Percentiles rank a stretch among this genome's conserved stretches.
Evolutionary conservation across 345 rosid genomes (phyloP).

Genomic region (Heritiera littoralis): DNA sequence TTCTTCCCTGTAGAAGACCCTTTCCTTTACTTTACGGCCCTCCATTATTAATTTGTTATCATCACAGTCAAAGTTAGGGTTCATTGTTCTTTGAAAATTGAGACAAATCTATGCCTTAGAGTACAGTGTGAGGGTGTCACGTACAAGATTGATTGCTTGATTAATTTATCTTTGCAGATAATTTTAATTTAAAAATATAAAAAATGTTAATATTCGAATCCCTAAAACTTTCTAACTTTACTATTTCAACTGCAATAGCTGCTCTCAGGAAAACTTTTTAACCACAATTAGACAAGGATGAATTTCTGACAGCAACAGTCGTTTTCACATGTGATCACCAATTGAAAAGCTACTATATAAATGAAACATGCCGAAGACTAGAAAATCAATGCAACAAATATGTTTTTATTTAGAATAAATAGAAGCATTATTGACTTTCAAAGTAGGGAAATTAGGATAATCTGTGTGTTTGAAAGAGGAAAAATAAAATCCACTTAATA

Average conservation of each 20-base stretch:
- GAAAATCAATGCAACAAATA: no score
- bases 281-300: not conserved
- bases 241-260: no score
- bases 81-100: not conserved
- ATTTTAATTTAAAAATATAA: no score
- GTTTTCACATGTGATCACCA: not conserved
- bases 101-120: not conserved
- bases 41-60: not conserved
- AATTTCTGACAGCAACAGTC: not conserved
- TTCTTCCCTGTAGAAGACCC: no score
- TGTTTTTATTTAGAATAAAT: not conserved
- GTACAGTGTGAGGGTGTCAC: not conserved
- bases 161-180: no score
- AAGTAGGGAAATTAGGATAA: not conserved
- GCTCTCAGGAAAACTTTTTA: no score
- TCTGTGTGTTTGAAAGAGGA: not conserved
- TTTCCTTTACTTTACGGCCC: no score
- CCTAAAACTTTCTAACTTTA: no score
- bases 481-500: not conserved
- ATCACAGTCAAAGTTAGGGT: constrained; percentile 4
- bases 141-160: no score
- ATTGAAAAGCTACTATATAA: no score
- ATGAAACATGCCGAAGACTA: no score
- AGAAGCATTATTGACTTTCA: not conserved
- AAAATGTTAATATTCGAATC: no score